Percentiles rank a stretch among this genome's conserved stretches.
Evolutionary conservation across 78 protist species (phyloP).

Genomic region (Speleostelium caveatum): DNA sequence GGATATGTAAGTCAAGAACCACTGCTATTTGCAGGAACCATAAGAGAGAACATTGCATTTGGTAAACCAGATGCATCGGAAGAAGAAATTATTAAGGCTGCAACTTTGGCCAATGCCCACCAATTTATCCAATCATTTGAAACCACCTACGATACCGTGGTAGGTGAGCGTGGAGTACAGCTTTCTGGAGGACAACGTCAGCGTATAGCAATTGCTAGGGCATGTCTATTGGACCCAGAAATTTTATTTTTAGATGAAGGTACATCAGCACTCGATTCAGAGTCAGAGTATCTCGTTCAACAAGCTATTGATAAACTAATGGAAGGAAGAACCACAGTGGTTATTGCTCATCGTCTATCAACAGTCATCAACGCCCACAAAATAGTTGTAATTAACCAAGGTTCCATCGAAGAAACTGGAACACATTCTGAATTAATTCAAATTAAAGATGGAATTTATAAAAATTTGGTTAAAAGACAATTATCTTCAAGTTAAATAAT

Average conservation of each 20-base stretch:
- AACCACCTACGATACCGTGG: constrained; percentile 80
- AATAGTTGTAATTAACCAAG: constrained; percentile 89
- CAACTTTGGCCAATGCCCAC: constrained; percentile 92
- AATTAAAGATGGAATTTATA: constrained; percentile 51
- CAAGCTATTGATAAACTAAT: constrained; percentile 83
- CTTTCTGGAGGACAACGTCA: constrained; percentile 92
- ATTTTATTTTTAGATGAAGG: constrained; percentile 96
- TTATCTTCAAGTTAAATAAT: neutral
- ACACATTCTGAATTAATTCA: constrained; percentile 92
- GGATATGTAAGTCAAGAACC: constrained; percentile 92
- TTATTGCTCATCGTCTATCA: constrained; percentile 95
- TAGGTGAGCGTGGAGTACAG: constrained; percentile 90
- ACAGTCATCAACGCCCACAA: constrained; percentile 86
- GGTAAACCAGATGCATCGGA: constrained; percentile 74
- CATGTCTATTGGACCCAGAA: constrained; percentile 87
- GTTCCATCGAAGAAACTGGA: constrained; percentile 93
- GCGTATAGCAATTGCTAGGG: constrained; percentile 89
- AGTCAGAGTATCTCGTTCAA: constrained; percentile 88
- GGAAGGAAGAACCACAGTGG: constrained; percentile 78
- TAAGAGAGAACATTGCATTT: constrained; percentile 90
- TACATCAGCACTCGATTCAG: constrained; percentile 94
- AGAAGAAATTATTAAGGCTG: constrained; percentile 80
- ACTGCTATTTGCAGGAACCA: constrained; percentile 86
- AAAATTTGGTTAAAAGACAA: constrained; percentile 64
- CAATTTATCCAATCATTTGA: constrained; percentile 87